Evolutionary conservation across 2,329 filamentous ascomycete genomes (phyloP).

Genomic region (Corinectria fuckeliana): DNA sequence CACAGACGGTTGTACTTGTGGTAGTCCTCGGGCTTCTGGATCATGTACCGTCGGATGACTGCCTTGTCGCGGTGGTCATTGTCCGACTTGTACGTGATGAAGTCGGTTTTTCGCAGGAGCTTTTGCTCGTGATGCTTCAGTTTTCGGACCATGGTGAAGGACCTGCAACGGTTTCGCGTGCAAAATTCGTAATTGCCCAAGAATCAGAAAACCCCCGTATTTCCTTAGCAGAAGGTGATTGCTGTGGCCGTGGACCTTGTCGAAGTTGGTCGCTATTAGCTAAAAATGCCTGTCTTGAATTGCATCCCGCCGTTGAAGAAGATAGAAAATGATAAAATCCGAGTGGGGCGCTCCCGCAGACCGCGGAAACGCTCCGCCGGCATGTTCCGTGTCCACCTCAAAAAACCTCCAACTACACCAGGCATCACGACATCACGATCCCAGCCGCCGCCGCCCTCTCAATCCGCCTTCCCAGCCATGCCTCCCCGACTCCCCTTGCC

Average conservation of each 20-base stretch:
- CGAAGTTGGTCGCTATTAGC: neutral
- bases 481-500: slow-evolving; percentile 46
- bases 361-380: slow-evolving; percentile 36
- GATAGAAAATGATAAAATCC: slow-evolving; percentile 34
- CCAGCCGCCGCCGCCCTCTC: slow-evolving; percentile 2
- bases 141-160: slow-evolving; percentile 81
- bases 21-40: slow-evolving; percentile 90
- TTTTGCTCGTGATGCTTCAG: slow-evolving; percentile 97
- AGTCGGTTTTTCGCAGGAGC: slow-evolving; percentile 91
- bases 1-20: slow-evolving; percentile 70
- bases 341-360: slow-evolving; percentile 27
- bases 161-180: neutral
- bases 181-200: neutral
- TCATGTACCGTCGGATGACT: slow-evolving; percentile 85
- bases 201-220: neutral
- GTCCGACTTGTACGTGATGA: slow-evolving; percentile 92
- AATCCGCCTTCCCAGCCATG: slow-evolving; percentile 44
- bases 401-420: slow-evolving; percentile 35
- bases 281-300: neutral
- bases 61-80: slow-evolving; percentile 81
- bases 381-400: slow-evolving; percentile 28
- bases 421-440: slow-evolving; percentile 25
- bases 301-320: neutral
- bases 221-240: neutral
- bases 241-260: neutral